Base-by-base conservation (phyloP, 371 early-diverging fungal genomes). In the Mycotypha africana region DNA sequence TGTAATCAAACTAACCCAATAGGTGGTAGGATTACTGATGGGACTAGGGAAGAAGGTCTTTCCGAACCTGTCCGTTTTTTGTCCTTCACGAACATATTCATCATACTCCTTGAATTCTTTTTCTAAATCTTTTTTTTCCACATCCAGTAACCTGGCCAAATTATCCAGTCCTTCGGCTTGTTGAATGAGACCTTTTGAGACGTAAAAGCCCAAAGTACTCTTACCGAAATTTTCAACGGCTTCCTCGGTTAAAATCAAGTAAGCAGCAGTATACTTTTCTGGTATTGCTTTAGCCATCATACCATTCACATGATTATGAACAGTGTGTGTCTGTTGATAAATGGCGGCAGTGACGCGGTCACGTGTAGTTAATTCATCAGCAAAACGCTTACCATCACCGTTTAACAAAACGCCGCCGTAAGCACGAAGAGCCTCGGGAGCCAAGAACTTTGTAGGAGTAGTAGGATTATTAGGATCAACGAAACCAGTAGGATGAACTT, bases 401-500 rank as follows among this genome's bases (percentile, higher is more conserved):
- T 71, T 62, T 36, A 91, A 56, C 24, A 91, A 59, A 2, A 91
- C 54, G 45, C 83, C 92, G 38, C 92, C 92, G 30, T 74, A 77
- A 46, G 88, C 91, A 38, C 92, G 85, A 40, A 91, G 74, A 0
- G 92, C 88, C 62, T 91, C 92, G 7, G 92, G 87, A 4, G 91
- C 91, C 31, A 84, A 52, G 45, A 84, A 81, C 51, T 82, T 82
- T 9, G 74, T 70, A 10, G 58, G 36, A 3, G 77, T 76, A 23
- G 73, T 71, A 17, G 88, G 88, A 17, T 86, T 73, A 32, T 51
- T 63, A n/a, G 81, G 80, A 56, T 84, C 83, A 34, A 91, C 81
- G 37, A 91, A 79, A 17, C 91, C 92, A 3, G 91, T 91, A n/a
- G 92, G 92, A 64, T 91, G 92, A 17, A 91, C 80, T 64, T 91